Base-by-base conservation (phyloP, 2,329 filamentous ascomycete species). In the Aspergillus sp. region DNA sequence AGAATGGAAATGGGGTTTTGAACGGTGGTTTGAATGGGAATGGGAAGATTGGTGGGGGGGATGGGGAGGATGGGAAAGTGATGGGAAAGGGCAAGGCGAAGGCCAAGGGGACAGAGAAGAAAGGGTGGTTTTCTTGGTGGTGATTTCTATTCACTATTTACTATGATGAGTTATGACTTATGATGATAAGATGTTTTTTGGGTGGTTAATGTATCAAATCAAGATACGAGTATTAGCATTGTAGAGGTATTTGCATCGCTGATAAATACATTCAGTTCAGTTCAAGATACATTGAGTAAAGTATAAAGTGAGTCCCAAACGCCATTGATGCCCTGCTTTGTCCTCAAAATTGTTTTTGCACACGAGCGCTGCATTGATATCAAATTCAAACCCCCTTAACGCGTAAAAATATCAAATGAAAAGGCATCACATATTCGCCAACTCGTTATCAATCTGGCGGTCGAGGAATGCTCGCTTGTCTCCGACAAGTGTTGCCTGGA, bases 381-480 rank as follows among this genome's bases (percentile, higher is more conserved):
- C 48, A 50, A 50, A 41, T 40, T 11, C 27, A 30, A 30, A 11
- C 1, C 4, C 22, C 22, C 48, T 34, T n/a, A 19, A 19, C 5
- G 17, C 30, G 37, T 51, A 20, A 42, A 39, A 37, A 11, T 52
- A 45, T 37, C 24, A 61, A 54, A 40, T 49, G 37, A 54, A 37
- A 11, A 19, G 41, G 50, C 3, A 11, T 75, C 83, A 96, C 93
- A 98, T 96, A 75, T 89, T 96, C 62, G 93, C 92, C 71, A 99
- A 80, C 80, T 98, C 93, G 56, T 86, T 85, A 77, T 99, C 95
- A 75, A 99, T 98, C 79, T 93, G 90, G 66, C 88, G 84, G 77
- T 97, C 93, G 79, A 98, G 86, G 78, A 96, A 98, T 15, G 87
- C 87, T 72, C 89, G 87, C 74, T 91, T 88, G 75, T 97, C 93